These are phyloP conservation scores for Fragilariopsis cylindrus DNA, from an alignment of 108 stramenopile species.

Conservation along the genomic window DNA sequence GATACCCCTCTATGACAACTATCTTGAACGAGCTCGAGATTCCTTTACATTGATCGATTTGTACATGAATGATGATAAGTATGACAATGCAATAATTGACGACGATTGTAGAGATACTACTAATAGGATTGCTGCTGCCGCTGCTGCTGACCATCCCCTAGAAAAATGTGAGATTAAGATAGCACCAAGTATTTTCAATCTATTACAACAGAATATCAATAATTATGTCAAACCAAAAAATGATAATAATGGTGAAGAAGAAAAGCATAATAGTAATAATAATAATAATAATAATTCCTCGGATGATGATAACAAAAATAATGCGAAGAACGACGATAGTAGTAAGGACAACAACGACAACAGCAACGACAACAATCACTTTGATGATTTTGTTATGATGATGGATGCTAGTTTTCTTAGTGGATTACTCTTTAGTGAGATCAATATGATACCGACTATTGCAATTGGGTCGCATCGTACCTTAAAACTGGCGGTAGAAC, in stretches of 20 bases:
- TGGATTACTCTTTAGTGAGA: conserved; percentile 20
- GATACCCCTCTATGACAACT: not conserved
- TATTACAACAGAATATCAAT: not conserved
- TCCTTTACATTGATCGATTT: conserved; percentile 5
- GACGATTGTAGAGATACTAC: not conserved
- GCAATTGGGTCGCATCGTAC: conserved; percentile 5
- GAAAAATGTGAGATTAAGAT: conserved; percentile 13
- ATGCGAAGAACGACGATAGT: not conserved
- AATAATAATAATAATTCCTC: not conserved
- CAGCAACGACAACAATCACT: not conserved
- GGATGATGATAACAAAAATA: not conserved
- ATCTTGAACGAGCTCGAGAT: conserved; percentile 8
- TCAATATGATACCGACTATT: conserved; percentile 20
- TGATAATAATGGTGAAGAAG: not conserved
- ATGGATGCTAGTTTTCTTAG: conserved; percentile 24
- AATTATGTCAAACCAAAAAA: not conserved
- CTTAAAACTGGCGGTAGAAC: conserved; percentile 21
- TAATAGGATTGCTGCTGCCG: not conserved
- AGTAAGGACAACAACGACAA: not conserved
- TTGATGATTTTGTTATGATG: conserved; percentile 19
- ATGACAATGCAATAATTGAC: not conserved
- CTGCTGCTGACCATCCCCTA: conserved; percentile 12
- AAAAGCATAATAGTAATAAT: not conserved
- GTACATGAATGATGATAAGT: not conserved
- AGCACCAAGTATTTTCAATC: conserved; percentile 3